Evolutionary conservation across 2,329 filamentous ascomycete genomes (phyloP).

Genomic region (Aspergillus thermomutatus): DNA sequence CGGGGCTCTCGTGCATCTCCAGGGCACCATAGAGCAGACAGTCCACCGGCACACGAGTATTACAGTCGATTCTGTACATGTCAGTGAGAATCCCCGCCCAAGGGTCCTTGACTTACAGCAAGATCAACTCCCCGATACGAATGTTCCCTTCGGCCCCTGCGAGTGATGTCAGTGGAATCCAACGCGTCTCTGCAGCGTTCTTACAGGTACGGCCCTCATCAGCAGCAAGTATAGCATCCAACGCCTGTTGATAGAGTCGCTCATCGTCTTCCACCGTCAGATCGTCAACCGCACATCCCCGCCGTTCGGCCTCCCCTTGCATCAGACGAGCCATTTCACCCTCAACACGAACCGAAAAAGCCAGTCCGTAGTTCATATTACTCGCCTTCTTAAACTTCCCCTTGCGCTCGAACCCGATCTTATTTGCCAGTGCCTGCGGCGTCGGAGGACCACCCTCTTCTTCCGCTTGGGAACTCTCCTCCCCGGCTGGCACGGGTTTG

Average conservation of each 20-base stretch:
- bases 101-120: conserved; percentile 41
- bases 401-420: conserved; percentile 49
- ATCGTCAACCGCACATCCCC: conserved; percentile 8
- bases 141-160: conserved; percentile 78
- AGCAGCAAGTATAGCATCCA: conserved; percentile 48
- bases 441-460: not conserved
- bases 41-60: conserved; percentile 65
- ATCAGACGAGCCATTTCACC: conserved; percentile 49
- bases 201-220: conserved; percentile 30
- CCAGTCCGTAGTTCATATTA: conserved; percentile 71
- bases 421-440: conserved; percentile 15
- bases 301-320: conserved; percentile 18
- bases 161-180: conserved; percentile 32
- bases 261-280: conserved; percentile 40
- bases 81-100: not conserved
- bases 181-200: not conserved
- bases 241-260: conserved; percentile 29
- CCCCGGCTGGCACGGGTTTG: not conserved
- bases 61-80: conserved; percentile 55
- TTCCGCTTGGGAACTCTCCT: not conserved
- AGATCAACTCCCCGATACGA: conserved; percentile 74
- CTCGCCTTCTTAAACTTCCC: conserved; percentile 72
- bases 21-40: conserved; percentile 67
- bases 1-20: conserved; percentile 67
- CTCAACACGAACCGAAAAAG: conserved; percentile 61